A percentile compares a stretch with the other conserved stretches of the same genome.
These are phyloP conservation scores for Boletus vermiculosoides DNA, from an alignment of 768 basidiomycete species.

Conservation along the genomic window DNA sequence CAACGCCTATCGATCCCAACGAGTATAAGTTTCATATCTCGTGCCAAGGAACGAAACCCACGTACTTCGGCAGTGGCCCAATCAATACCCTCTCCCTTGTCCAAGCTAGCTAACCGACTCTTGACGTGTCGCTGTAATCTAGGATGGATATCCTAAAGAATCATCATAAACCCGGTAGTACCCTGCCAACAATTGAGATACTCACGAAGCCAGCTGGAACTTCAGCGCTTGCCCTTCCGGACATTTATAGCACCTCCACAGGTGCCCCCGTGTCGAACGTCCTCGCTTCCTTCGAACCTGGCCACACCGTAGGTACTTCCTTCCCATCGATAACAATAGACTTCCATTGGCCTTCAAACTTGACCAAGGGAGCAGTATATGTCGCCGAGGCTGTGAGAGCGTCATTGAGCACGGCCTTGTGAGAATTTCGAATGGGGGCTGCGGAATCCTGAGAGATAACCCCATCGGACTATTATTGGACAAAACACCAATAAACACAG, in stretches of 20 bases:
- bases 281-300: constrained; percentile 51
- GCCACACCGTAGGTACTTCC: constrained; percentile 46
- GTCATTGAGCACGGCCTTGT: constrained; percentile 63
- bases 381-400: constrained; percentile 51
- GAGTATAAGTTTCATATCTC: not conserved
- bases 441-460: constrained; percentile 53
- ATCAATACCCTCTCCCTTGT: constrained; percentile 71
- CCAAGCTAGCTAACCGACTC: constrained; percentile 66
- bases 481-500: not conserved
- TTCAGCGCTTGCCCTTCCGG: constrained; percentile 69
- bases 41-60: not conserved
- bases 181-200: constrained; percentile 4
- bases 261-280: constrained; percentile 70
- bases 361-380: constrained; percentile 50
- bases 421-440: constrained; percentile 47
- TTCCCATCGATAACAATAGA: constrained; percentile 12
- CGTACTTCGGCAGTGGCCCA: constrained; percentile 87
- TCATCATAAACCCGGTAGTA: not conserved
- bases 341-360: constrained; percentile 68
- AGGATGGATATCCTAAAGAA: constrained; percentile 68
- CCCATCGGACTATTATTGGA: constrained; percentile 20
- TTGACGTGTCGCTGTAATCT: constrained; percentile 79
- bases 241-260: constrained; percentile 45
- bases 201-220: constrained; percentile 63
- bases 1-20: constrained; percentile 53